Evolutionary conservation across 768 basidiomycete species (phyloP).

Genomic region (Omphalotus guepiniiformis): DNA sequence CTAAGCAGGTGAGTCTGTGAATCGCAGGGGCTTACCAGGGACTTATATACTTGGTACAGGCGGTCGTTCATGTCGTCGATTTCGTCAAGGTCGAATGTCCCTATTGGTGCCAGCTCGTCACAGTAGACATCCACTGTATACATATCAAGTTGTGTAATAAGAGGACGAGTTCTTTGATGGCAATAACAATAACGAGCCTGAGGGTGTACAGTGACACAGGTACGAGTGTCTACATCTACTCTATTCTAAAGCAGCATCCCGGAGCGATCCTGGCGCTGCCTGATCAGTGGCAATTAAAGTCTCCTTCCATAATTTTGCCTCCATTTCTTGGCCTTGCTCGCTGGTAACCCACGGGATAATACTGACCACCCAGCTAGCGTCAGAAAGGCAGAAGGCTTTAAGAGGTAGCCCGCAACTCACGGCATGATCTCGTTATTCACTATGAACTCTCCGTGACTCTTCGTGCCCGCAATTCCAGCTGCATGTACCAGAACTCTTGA

Average conservation of each 20-base stretch:
- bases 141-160: too few relatives aligned
- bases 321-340: conserved; percentile 12
- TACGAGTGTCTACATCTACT: too few relatives aligned
- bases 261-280: conserved; percentile 10
- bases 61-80: conserved; percentile 26
- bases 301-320: conserved; percentile 15
- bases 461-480: conserved; percentile 9
- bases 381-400: background rate
- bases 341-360: conserved; percentile 6
- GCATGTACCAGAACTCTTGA: conserved; percentile 13
- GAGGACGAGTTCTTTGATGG: too few relatives aligned
- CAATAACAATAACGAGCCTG: too few relatives aligned
- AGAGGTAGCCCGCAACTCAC: conserved; percentile 4
- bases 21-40: background rate
- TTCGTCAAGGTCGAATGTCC: too few relatives aligned
- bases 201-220: too few relatives aligned
- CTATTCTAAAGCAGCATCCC: too few relatives aligned
- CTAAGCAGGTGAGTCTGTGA: conserved; percentile 62
- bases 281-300: conserved; percentile 8
- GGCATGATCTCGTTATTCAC: conserved; percentile 7
- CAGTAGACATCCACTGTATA: too few relatives aligned
- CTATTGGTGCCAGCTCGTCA: too few relatives aligned
- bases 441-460: conserved; percentile 15
- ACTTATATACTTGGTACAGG: conserved; percentile 11
- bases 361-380: background rate